A percentile compares a stretch with the other conserved stretches of the same genome.
phyloP scores from a whole-genome alignment of 306 rosid species.

The Senna tora region DNA sequence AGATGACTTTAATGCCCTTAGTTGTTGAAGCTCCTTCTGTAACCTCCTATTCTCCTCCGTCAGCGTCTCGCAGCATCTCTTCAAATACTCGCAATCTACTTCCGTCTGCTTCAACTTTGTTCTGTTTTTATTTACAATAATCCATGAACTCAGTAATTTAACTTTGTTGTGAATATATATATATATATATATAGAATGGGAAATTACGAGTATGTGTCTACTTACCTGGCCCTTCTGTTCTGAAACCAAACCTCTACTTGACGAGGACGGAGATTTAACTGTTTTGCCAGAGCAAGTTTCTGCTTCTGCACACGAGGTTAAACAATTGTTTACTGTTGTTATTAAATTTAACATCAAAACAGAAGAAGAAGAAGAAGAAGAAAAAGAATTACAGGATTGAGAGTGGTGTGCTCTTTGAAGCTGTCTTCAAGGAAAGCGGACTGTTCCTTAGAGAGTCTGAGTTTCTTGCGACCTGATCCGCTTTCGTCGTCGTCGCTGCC shows the following conservation, averaged over 20 bases:
- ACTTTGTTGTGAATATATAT: too few species aligned
- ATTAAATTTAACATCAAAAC: too few species aligned
- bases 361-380: too few species aligned
- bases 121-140: slow-evolving; percentile 39
- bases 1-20: slow-evolving; percentile 82
- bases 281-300: slow-evolving; percentile 84
- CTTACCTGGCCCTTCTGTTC: slow-evolving; percentile 95
- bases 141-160: too few species aligned
- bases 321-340: neutral
- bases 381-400: slow-evolving; percentile 77
- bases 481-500: slow-evolving; percentile 84
- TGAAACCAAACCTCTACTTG: slow-evolving; percentile 99
- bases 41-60: slow-evolving; percentile 93
- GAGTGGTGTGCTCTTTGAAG: slow-evolving; percentile 93
- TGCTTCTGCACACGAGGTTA: slow-evolving; percentile 62
- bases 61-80: slow-evolving; percentile 85
- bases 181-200: too few species aligned
- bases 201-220: too few species aligned
- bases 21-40: slow-evolving; percentile 89
- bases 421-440: slow-evolving; percentile 92
- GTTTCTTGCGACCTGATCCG: slow-evolving; percentile 80
- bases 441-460: slow-evolving; percentile 84
- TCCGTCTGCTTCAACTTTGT: slow-evolving; percentile 98
- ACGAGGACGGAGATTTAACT: slow-evolving; percentile 89
- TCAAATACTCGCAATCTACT: slow-evolving; percentile 95